phyloP scores from a whole-genome alignment of 1,284 basidiomycete genomes.

The Vanrija sp. region DNA sequence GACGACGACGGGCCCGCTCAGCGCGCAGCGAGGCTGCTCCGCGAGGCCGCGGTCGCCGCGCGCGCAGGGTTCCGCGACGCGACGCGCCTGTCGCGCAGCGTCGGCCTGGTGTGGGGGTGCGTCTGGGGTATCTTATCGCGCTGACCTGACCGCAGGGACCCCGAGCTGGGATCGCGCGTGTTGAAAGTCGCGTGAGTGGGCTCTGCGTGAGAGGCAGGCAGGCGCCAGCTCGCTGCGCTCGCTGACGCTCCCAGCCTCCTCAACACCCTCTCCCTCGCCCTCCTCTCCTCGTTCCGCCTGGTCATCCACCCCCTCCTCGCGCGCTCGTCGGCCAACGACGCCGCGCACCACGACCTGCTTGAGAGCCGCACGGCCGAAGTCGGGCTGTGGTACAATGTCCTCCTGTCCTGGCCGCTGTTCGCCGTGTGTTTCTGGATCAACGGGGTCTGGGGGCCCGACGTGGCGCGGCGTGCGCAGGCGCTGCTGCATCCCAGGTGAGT shows the following conservation, averaged over 20 bases:
- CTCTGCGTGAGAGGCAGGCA: neutral
- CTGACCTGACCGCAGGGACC: conserved; percentile 31
- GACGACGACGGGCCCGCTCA: neutral
- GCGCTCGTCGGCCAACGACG: conserved; percentile 5
- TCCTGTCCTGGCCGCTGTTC: conserved; percentile 47
- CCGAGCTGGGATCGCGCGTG: conserved; percentile 41
- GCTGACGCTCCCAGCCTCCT: conserved; percentile 32
- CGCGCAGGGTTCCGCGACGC: conserved; percentile 34
- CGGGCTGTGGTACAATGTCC: conserved; percentile 45
- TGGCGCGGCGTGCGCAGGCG: conserved; percentile 41
- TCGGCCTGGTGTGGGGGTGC: conserved; percentile 42
- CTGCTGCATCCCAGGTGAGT: conserved; percentile 42
- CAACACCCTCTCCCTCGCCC: conserved; percentile 45
- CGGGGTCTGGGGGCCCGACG: conserved; percentile 43
- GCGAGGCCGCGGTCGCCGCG: no score
- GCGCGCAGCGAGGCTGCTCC: neutral
- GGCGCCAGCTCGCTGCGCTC: neutral
- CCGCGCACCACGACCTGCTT: conserved; percentile 6
- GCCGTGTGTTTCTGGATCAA: conserved; percentile 47
- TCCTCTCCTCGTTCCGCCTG: conserved; percentile 41
- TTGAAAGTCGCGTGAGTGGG: conserved; percentile 41
- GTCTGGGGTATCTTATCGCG: conserved; percentile 7
- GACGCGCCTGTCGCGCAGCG: conserved; percentile 33
- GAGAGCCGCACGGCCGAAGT: conserved; percentile 30
- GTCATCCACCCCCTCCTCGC: conserved; percentile 37